phyloP scores from a whole-genome alignment of 768 basidiomycete species.

The Suillus subaureus region DNA sequence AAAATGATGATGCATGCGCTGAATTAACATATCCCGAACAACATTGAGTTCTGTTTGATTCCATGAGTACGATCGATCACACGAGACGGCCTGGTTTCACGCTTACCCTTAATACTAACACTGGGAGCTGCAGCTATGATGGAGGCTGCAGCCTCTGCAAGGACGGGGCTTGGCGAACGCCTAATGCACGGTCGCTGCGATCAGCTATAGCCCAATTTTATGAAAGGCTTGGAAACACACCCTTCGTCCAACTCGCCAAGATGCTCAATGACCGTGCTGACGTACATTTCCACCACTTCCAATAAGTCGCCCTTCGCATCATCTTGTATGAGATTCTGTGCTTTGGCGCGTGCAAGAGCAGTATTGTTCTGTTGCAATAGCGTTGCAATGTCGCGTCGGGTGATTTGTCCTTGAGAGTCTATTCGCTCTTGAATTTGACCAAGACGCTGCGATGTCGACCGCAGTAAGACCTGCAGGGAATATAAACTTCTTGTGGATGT shows the following conservation, averaged over 20 bases:
- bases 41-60: slow-evolving; percentile 52
- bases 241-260: slow-evolving; percentile 56
- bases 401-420: slow-evolving; percentile 63
- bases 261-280: slow-evolving; percentile 62
- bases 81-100: no score
- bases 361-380: slow-evolving; percentile 63
- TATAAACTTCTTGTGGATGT: neutral
- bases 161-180: slow-evolving; percentile 46
- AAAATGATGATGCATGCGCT: slow-evolving; percentile 61
- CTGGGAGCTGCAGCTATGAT: slow-evolving; percentile 64
- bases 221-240: slow-evolving; percentile 30
- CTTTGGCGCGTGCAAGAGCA: slow-evolving; percentile 69
- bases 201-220: neutral
- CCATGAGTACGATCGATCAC: neutral
- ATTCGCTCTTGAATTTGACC: slow-evolving; percentile 72
- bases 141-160: slow-evolving; percentile 70
- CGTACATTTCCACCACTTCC: slow-evolving; percentile 65
- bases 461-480: slow-evolving; percentile 55
- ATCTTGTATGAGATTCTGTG: slow-evolving; percentile 64
- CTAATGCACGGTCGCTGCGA: slow-evolving; percentile 28
- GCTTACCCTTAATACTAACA: slow-evolving; percentile 58
- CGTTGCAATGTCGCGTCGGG: slow-evolving; percentile 68
- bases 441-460: slow-evolving; percentile 62
- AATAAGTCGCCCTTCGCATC: slow-evolving; percentile 64
- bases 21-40: slow-evolving; percentile 55